Percentiles rank a stretch among this genome's conserved stretches.
Conservation (phyloP, 2,329 filamentous ascomycete species). For the Esteya vermicola region DNA sequence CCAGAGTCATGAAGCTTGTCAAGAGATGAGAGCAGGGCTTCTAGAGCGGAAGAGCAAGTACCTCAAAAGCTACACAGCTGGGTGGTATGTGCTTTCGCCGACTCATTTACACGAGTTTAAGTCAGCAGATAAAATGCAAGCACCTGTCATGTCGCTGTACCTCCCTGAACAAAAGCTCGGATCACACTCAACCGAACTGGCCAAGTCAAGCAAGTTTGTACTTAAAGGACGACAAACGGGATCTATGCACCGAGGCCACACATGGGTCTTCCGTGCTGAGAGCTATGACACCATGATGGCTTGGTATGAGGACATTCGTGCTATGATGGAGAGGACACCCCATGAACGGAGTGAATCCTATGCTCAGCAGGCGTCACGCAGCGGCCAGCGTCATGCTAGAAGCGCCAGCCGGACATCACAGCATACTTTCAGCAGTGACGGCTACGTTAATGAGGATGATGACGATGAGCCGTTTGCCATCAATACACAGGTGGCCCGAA, state of each 20-base stretch:
- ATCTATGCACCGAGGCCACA: slow-evolving; percentile 70
- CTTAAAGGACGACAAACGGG: slow-evolving; percentile 93
- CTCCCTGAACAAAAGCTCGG: slow-evolving; percentile 91
- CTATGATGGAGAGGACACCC: slow-evolving; percentile 73
- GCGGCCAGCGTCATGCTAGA: slow-evolving; percentile 42
- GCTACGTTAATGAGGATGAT: slow-evolving; percentile 61
- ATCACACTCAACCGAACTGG: slow-evolving; percentile 69
- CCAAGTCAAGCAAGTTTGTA: slow-evolving; percentile 92
- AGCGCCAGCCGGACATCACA: slow-evolving; percentile 57
- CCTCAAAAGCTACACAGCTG: slow-evolving; percentile 89
- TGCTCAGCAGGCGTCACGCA: no score
- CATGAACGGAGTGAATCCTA: slow-evolving; percentile 82
- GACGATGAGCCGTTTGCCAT: slow-evolving; percentile 44
- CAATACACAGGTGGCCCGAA: background rate
- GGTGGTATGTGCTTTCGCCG: slow-evolving; percentile 92
- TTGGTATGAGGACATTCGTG: slow-evolving; percentile 89
- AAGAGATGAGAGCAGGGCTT: slow-evolving; percentile 80
- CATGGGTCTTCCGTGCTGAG: slow-evolving; percentile 58
- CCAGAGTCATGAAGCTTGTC: slow-evolving; percentile 64
- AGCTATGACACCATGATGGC: slow-evolving; percentile 90
- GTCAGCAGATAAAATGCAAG: slow-evolving; percentile 83
- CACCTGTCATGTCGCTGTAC: slow-evolving; percentile 91
- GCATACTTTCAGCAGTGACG: slow-evolving; percentile 56
- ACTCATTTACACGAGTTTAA: slow-evolving; percentile 99
- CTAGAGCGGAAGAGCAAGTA: slow-evolving; percentile 98